Percentiles rank a stretch among this genome's conserved stretches.
Conservation (phyloP, 2,329 filamentous ascomycete species). For the Nemania sp. region DNA sequence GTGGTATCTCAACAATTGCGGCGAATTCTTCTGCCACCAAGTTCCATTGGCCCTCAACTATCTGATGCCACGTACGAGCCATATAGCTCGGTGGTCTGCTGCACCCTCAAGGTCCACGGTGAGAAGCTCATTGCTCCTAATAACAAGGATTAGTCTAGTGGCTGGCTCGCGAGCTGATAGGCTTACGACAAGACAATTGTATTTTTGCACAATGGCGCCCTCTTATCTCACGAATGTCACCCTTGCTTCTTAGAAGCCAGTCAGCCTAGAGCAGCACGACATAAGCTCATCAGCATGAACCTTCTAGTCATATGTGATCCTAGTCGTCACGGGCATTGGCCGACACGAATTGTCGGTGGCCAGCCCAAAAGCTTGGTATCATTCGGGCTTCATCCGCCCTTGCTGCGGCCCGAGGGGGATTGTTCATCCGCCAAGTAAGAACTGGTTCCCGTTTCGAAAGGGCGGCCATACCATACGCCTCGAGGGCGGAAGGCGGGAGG, state of each 20-base stretch:
- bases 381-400: background rate
- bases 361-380: background rate
- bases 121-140: conserved; percentile 16
- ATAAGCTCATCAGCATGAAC: conserved; percentile 13
- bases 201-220: conserved; percentile 10
- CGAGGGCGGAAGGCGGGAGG: conserved; percentile 3
- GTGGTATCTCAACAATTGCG: conserved; percentile 25
- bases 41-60: conserved; percentile 27
- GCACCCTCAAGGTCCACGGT: conserved; percentile 18
- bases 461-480: background rate
- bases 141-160: conserved; percentile 2
- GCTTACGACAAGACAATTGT: conserved; percentile 1
- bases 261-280: background rate
- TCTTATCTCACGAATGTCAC: conserved; percentile 14
- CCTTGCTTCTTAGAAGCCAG: conserved; percentile 1
- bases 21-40: conserved; percentile 35
- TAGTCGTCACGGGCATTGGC: conserved; percentile 6
- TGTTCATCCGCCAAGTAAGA: background rate
- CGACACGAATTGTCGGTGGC: background rate
- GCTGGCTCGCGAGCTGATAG: conserved; percentile 13
- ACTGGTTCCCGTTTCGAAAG: background rate
- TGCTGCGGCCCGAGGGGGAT: conserved; percentile 6
- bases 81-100: conserved; percentile 17
- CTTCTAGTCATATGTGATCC: conserved; percentile 16
- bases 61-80: conserved; percentile 20